Evolutionary conservation across 208 protist genomes (phyloP).

Genomic region (Leishmania turanica): DNA sequence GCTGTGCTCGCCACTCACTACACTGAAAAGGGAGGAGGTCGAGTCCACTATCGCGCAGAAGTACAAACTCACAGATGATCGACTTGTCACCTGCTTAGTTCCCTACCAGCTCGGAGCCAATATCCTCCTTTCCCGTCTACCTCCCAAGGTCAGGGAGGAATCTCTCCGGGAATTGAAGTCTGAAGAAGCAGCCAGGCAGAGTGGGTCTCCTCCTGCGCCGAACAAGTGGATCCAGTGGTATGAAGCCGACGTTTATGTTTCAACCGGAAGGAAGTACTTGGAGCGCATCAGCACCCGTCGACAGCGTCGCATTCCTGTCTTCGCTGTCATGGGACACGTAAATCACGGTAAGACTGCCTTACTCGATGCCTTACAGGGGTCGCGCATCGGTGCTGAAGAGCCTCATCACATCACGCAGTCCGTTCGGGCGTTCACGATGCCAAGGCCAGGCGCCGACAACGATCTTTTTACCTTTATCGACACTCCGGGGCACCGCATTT

Average conservation of each 20-base stretch:
- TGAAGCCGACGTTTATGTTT: slow-evolving; percentile 84
- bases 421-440: slow-evolving; percentile 70
- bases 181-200: slow-evolving; percentile 43
- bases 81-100: slow-evolving; percentile 84
- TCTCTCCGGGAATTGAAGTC: slow-evolving; percentile 56
- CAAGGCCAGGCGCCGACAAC: slow-evolving; percentile 9
- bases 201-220: not conserved
- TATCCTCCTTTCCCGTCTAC: slow-evolving; percentile 81
- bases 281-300: slow-evolving; percentile 33
- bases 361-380: slow-evolving; percentile 75
- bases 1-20: slow-evolving; percentile 43
- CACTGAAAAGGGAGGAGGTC: slow-evolving; percentile 64
- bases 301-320: slow-evolving; percentile 68
- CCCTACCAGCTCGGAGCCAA: slow-evolving; percentile 85
- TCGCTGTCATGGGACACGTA: slow-evolving; percentile 81
- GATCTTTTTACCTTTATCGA: slow-evolving; percentile 86
- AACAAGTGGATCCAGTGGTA: slow-evolving; percentile 77
- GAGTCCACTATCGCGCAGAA: slow-evolving; percentile 55
- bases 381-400: slow-evolving; percentile 54
- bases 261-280: slow-evolving; percentile 67
- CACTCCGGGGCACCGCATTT: slow-evolving; percentile 87
- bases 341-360: slow-evolving; percentile 92
- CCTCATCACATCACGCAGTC: slow-evolving; percentile 81
- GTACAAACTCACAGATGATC: slow-evolving; percentile 63
- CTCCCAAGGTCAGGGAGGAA: slow-evolving; percentile 41